Base-by-base conservation (phyloP, 805 yeast genomes). In the Torulaspora microellipsoides region DNA sequence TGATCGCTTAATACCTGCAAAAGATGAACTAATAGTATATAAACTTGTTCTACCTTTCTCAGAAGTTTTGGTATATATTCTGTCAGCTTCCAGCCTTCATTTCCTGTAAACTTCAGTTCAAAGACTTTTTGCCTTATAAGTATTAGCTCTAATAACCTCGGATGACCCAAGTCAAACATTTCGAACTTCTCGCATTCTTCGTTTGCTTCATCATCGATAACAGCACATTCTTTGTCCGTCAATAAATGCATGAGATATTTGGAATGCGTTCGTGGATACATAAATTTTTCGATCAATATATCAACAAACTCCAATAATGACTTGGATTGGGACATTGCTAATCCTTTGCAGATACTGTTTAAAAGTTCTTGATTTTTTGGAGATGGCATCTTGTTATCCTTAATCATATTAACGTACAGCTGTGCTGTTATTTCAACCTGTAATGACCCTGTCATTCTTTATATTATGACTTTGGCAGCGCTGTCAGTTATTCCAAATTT, bases 271-370 rank as follows among this genome's bases (percentile, higher is more conserved):
- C 48, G 31, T n/a, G 64, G 63, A 36, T 58, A 59, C 62, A 61
- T 59, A 30, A 59, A 48, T 10, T 45, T 34, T 36, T 61, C 65
- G 8, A 59, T 42, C 23, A 60, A 28, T 8, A 49, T 47, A 33
- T 60, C 63, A 14, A 52, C 48, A 34, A 56, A 58, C 35, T 60
- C 64, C n/a, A 49, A 28, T 8, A 53, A 36, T 3, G 65, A 60
- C 27, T 46, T 49, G 10, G 41, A 43, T 12, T 58, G 36, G 1
- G 62, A 56, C 8, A 45, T n/a, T 3, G 51, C 40, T 27, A 57
- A 33, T 15, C 54, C 56, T 20, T 46, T 38, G 34, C 50, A 49
- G 20, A 44, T 38, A 8, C 41, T 33, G 13, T 43, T 44, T 14
- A 49, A 31, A 12, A 47, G 30, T 34, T 30, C 31, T 20, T 41